phyloP scores from a whole-genome alignment of 108 stramenopile species.

The Ochromonas danica region DNA sequence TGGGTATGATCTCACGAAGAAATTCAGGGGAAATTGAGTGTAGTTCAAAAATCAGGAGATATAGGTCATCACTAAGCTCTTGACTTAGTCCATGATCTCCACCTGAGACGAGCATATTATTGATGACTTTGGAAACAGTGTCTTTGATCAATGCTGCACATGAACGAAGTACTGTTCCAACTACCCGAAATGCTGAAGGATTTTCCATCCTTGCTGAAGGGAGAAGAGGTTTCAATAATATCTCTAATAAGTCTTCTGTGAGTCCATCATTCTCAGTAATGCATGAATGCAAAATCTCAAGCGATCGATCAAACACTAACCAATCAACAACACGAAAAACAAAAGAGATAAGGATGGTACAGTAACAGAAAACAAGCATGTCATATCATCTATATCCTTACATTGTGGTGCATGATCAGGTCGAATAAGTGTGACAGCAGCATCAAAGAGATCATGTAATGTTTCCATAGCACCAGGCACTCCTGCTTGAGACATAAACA shows the following conservation, averaged over 20 bases:
- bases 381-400: no score
- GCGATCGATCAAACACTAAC: constrained; percentile 9
- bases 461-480: constrained; percentile 45
- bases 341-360: constrained; percentile 12
- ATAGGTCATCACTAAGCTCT: not conserved
- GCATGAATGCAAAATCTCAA: constrained; percentile 36
- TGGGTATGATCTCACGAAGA: not conserved
- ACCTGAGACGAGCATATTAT: not conserved
- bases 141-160: not conserved
- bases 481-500: constrained; percentile 42
- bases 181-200: constrained; percentile 36
- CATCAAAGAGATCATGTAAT: constrained; percentile 44
- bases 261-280: constrained; percentile 46
- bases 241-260: constrained; percentile 47
- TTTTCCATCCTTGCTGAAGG: constrained; percentile 44
- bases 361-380: not conserved
- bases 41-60: not conserved
- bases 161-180: not conserved
- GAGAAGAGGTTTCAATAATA: constrained; percentile 45
- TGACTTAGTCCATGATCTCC: not conserved
- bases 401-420: constrained; percentile 25
- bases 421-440: constrained; percentile 44
- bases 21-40: not conserved
- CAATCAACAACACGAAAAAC: not conserved
- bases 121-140: not conserved